Conservation (phyloP, 371 early-diverging fungal species). For the Syncephalastrum racemosum region DNA sequence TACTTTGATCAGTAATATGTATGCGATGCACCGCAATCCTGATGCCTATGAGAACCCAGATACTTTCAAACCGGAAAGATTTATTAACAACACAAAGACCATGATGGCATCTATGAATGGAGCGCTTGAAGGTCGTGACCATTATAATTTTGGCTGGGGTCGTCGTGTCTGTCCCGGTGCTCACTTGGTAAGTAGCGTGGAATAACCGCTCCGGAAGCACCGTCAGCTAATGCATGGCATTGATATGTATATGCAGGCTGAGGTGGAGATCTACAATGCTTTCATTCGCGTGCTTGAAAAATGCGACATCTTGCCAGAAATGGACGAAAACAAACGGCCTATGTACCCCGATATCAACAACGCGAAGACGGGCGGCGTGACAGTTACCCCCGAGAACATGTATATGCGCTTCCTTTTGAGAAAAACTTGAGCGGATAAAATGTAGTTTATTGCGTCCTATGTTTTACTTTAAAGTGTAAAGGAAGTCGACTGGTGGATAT, state of each 20-base stretch:
- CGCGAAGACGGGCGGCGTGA: slow-evolving; percentile 5
- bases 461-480: not conserved
- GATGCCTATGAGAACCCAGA: slow-evolving; percentile 12
- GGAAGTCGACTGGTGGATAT: slow-evolving; percentile 25
- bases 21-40: slow-evolving; percentile 19
- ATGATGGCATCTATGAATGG: slow-evolving; percentile 18
- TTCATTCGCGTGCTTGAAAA: slow-evolving; percentile 7
- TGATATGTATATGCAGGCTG: slow-evolving; percentile 6
- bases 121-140: slow-evolving; percentile 13
- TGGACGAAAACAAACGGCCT: slow-evolving; percentile 7
- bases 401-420: too few species aligned
- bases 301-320: slow-evolving; percentile 7
- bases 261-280: slow-evolving; percentile 9
- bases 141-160: slow-evolving; percentile 24
- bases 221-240: not conserved
- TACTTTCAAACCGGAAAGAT: slow-evolving; percentile 17
- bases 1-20: slow-evolving; percentile 11
- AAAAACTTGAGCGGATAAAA: too few species aligned
- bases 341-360: slow-evolving; percentile 10
- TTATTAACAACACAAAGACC: slow-evolving; percentile 9
- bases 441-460: too few species aligned
- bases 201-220: not conserved
- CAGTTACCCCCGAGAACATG: slow-evolving; percentile 1
- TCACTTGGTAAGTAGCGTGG: slow-evolving; percentile 6
- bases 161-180: slow-evolving; percentile 3